Percentiles rank a stretch among this genome's conserved stretches.
phyloP scores from a whole-genome alignment of 1,284 basidiomycete genomes.

The Moesziomyces antarcticus region DNA sequence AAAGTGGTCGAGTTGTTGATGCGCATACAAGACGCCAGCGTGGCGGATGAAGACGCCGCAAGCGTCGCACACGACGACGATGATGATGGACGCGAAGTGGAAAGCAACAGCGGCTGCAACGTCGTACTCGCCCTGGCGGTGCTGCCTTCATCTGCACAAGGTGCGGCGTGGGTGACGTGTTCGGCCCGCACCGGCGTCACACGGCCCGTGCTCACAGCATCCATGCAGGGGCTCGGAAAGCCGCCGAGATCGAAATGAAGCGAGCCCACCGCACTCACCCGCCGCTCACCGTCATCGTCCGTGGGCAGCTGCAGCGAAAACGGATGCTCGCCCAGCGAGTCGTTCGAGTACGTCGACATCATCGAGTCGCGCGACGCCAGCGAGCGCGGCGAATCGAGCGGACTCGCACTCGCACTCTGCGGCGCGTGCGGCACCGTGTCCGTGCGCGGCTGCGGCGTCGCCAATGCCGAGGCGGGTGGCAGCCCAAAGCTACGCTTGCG shows the following conservation, averaged over 20 bases:
- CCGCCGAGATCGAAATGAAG: constrained; percentile 14
- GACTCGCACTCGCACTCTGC: constrained; percentile 5
- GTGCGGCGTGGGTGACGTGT: no score
- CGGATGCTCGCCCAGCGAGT: constrained; percentile 26
- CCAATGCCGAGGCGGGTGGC: background rate
- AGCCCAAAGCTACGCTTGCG: constrained; percentile 17
- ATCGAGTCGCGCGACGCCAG: constrained; percentile 28
- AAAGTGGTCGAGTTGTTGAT: constrained; percentile 22
- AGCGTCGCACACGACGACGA: constrained; percentile 18
- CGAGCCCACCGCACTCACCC: constrained; percentile 15
- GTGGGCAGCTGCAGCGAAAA: constrained; percentile 30
- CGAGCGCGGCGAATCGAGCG: constrained; percentile 8
- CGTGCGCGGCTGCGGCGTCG: background rate
- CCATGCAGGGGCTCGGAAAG: constrained; percentile 9
- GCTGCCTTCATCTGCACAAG: background rate
- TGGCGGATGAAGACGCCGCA: constrained; percentile 7
- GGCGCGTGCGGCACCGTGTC: no score
- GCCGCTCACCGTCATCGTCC: constrained; percentile 10
- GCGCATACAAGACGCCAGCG: constrained; percentile 9
- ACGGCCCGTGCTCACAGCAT: constrained; percentile 1
- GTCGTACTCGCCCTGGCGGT: no score
- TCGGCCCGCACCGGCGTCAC: background rate
- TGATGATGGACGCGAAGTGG: constrained; percentile 26
- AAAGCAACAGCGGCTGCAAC: constrained; percentile 23
- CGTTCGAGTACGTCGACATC: constrained; percentile 21